Conservation (phyloP, 2,329 filamentous ascomycete genomes). For the Thermothelomyces thermophilus region DNA sequence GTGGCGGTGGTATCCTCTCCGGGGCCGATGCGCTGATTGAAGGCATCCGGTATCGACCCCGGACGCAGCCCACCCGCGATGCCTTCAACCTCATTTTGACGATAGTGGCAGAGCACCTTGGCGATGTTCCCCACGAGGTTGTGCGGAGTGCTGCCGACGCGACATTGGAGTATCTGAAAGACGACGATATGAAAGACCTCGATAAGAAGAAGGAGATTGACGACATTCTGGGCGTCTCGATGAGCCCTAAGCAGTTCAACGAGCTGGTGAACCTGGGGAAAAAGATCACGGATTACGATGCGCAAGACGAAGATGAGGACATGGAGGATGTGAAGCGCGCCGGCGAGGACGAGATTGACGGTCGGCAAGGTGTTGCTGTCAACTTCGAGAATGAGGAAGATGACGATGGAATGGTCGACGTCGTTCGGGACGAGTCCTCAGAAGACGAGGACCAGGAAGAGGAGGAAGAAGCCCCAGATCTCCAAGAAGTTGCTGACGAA, state of each 20-base stretch:
- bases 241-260: conserved; percentile 89
- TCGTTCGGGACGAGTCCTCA: conserved; percentile 81
- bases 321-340: conserved; percentile 64
- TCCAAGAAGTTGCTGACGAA: conserved; percentile 45
- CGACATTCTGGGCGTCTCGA: conserved; percentile 75
- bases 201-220: conserved; percentile 98
- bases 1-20: conserved; percentile 72
- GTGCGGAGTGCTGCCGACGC: conserved; percentile 92
- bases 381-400: conserved; percentile 93
- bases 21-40: conserved; percentile 83
- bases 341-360: conserved; percentile 72
- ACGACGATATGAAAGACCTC: conserved; percentile 91
- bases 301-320: conserved; percentile 89
- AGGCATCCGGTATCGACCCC: conserved; percentile 83
- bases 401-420: conserved; percentile 67
- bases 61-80: conserved; percentile 83
- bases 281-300: conserved; percentile 98
- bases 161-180: conserved; percentile 84
- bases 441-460: conserved; percentile 69
- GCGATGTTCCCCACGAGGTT: conserved; percentile 87
- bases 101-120: conserved; percentile 78
- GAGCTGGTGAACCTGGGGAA: conserved; percentile 94
- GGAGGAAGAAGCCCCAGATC: conserved; percentile 50
- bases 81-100: conserved; percentile 94
- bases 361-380: conserved; percentile 92